phyloP scores from a whole-genome alignment of 2,329 filamentous ascomycete genomes.

The Chaetomium strumarium region DNA sequence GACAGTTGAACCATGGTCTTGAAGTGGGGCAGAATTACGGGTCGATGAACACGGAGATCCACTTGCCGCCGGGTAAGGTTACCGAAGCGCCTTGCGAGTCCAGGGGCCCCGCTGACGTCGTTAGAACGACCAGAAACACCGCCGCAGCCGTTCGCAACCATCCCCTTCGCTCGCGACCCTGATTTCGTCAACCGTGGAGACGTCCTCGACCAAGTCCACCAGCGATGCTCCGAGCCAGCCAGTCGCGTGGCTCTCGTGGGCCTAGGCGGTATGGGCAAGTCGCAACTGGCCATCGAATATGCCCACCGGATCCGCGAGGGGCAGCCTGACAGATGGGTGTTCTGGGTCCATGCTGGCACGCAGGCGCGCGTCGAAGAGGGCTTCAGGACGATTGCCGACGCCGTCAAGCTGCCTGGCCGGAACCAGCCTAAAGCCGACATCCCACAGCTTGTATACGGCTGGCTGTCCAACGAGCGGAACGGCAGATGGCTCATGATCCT shows the following conservation, averaged over 20 bases:
- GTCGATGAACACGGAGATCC: constrained; percentile 12
- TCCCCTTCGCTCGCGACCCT: no score
- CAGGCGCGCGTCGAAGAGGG: constrained; percentile 26
- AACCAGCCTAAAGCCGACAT: constrained; percentile 22
- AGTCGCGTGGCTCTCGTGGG: no score
- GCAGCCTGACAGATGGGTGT: constrained; percentile 13
- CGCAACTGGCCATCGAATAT: constrained; percentile 10
- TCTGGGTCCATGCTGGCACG: constrained; percentile 15
- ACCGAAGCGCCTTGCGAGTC: no score
- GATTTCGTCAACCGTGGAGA: no score
- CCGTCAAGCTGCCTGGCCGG: constrained; percentile 22
- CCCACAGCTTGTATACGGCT: constrained; percentile 24
- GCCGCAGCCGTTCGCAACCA: no score
- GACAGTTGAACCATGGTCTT: background rate
- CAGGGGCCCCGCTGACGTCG: no score
- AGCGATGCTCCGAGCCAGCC: no score
- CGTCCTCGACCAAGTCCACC: no score
- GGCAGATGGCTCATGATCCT: constrained; percentile 33
- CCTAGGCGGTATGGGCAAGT: no score
- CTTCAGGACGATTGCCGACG: constrained; percentile 28
- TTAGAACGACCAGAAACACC: no score
- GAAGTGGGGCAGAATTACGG: constrained; percentile 13
- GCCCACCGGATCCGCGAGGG: constrained; percentile 6
- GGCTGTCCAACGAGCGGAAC: constrained; percentile 27
- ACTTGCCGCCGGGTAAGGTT: no score